phyloP scores from a whole-genome alignment of 352 stramenopile genomes.

The Pythium scleroteichum region DNA sequence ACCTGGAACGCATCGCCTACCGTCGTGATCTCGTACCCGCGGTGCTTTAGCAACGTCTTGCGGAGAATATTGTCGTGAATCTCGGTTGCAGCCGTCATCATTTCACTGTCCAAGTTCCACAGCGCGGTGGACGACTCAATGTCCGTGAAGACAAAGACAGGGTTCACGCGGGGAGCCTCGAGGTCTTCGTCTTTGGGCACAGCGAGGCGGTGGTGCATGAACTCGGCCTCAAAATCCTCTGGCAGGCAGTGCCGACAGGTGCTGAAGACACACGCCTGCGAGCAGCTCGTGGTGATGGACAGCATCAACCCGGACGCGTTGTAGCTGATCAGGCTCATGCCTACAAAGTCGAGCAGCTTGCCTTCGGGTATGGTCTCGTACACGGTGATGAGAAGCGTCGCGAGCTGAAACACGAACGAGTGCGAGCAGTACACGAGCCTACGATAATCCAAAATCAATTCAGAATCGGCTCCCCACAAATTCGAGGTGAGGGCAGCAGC shows the following conservation, averaged over 20 bases:
- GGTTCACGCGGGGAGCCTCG: conserved; percentile 45
- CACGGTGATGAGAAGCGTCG: conserved; percentile 16
- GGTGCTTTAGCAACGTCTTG: conserved; percentile 32
- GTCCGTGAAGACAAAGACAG: conserved; percentile 71
- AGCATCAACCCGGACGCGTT: conserved; percentile 6
- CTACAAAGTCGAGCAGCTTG: neutral
- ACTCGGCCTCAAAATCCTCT: conserved; percentile 43
- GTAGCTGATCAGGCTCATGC: conserved; percentile 15
- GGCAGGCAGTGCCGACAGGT: conserved; percentile 46
- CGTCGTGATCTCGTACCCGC: conserved; percentile 71
- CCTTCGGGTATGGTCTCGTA: neutral
- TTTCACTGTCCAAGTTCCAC: conserved; percentile 43
- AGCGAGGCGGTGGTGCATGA: conserved; percentile 29
- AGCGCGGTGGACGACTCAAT: conserved; percentile 66
- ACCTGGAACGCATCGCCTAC: conserved; percentile 63
- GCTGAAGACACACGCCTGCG: conserved; percentile 46
- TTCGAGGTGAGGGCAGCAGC: neutral
- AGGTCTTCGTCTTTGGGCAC: conserved; percentile 31
- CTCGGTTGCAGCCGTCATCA: conserved; percentile 53
- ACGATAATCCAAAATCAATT: neutral
- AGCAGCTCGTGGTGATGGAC: conserved; percentile 37
- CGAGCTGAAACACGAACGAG: conserved; percentile 48
- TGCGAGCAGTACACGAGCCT: conserved; percentile 57
- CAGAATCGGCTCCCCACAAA: too few species aligned
- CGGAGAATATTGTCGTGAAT: conserved; percentile 44